Base-by-base conservation (phyloP, 2,329 filamentous ascomycete genomes). In the Biscogniauxia mediterranea region DNA sequence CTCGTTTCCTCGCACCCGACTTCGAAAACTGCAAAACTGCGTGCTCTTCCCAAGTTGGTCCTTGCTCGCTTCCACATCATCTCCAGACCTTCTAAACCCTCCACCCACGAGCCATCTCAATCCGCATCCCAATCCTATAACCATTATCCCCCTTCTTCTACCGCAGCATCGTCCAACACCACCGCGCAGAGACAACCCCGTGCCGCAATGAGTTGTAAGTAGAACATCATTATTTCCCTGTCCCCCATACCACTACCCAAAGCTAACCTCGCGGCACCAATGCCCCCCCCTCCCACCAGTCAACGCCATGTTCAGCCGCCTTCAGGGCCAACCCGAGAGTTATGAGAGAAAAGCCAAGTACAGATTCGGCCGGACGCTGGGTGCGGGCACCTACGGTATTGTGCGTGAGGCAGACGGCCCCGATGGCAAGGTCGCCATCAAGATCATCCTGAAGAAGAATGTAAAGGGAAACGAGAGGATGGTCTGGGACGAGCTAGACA, bases 391-490 rank as follows among this genome's bases (percentile, higher is more conserved):
- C 71, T 99, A 99, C 83, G 95, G 95, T 73, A 96, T 99, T 73
- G 95, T 99, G 72, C 88, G 95, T 71, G 95, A 99, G 79, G 95
- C 95, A 63, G 93, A 97, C 64, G 86, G 91, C 69, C 87, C 89
- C 51, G 84, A 85, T 20, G 92, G 92, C 76, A 86, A 97, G 82
- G 93, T 96, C 63, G 95, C 95, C 50, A 86, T 99, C 78, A 99
- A 99, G 84, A 98, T 99, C 76, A 99, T 99, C 77, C 82, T 98
- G 73, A 99, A 99, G 86, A 97, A 97, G 83, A 98, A 97, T 78
- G 94, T 99, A 75, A 96, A 93, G 77, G 94, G 93, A 67, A 98
- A 98, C 72, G 95, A 99, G 82, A 88, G 90, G 76, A 99, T 99
- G 95, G 95, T 99, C 50, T 95, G 96, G 76, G 95, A 99, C 76